These are phyloP conservation scores for Herpetomonas samuelpessoai DNA, from an alignment of 208 protist species.

Conservation along the genomic window DNA sequence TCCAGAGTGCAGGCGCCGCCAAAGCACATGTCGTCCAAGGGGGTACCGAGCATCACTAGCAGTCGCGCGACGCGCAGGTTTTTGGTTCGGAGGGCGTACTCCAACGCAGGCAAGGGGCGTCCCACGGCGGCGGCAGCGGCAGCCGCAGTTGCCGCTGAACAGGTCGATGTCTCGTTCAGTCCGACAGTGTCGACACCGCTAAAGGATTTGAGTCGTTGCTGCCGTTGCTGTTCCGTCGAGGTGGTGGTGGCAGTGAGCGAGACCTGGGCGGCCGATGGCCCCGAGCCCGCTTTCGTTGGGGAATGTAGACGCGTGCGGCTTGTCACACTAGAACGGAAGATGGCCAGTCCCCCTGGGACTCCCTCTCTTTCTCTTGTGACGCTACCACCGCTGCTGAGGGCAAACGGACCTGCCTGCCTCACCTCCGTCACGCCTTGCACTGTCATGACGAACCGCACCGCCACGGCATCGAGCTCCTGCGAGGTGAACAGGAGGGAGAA, in stretches of 20 bases:
- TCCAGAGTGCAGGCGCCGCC: conserved; percentile 43
- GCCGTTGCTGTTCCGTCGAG: too few species aligned
- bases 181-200: too few species aligned
- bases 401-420: neutral
- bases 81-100: conserved; percentile 42
- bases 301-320: too few species aligned
- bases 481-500: conserved; percentile 44
- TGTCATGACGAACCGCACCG: neutral
- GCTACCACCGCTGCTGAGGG: neutral
- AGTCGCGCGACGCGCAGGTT: conserved; percentile 35
- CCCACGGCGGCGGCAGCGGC: conserved; percentile 44
- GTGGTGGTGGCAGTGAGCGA: neutral
- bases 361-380: neutral
- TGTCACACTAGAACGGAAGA: too few species aligned
- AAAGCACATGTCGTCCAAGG: conserved; percentile 36
- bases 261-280: neutral
- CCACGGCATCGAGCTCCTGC: neutral
- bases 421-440: neutral
- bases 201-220: neutral
- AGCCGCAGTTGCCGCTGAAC: too few species aligned
- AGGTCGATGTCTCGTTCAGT: too few species aligned
- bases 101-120: conserved; percentile 43
- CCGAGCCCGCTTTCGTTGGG: neutral
- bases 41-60: conserved; percentile 53
- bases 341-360: neutral